phyloP scores from a whole-genome alignment of 169 alveolate species.

The Cryptosporidium baileyi region DNA sequence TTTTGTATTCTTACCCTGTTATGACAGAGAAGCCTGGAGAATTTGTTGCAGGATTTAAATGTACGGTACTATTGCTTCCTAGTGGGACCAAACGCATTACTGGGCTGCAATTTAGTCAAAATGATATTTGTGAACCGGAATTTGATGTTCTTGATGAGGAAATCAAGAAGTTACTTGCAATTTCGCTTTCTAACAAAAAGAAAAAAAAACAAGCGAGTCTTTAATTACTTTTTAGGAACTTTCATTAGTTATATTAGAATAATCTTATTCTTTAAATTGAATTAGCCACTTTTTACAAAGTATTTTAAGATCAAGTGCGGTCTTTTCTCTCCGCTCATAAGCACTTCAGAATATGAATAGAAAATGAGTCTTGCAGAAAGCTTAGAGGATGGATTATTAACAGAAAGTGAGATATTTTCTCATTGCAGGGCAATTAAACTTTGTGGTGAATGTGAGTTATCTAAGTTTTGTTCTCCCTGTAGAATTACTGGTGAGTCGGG shows the following conservation, averaged over 20 bases:
- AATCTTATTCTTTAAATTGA: background rate
- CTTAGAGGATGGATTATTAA: background rate
- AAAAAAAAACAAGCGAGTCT: conserved; percentile 28
- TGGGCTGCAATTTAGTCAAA: conserved; percentile 71
- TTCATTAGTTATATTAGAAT: background rate
- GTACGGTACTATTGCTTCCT: conserved; percentile 88
- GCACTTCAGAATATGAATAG: no score
- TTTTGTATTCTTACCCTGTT: conserved; percentile 92
- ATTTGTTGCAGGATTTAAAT: conserved; percentile 92
- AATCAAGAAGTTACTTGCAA: conserved; percentile 6
- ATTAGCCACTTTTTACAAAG: background rate
- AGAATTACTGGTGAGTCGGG: background rate
- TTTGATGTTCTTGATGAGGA: conserved; percentile 11
- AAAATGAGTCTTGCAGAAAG: background rate
- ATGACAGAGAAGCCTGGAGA: conserved; percentile 89
- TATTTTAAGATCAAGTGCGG: no score
- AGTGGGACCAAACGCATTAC: conserved; percentile 85
- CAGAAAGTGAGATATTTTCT: conserved; percentile 10
- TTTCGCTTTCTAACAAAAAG: conserved; percentile 11
- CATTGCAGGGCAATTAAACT: conserved; percentile 13
- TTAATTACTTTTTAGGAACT: background rate
- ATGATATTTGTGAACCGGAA: conserved; percentile 15
- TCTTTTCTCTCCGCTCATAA: no score
- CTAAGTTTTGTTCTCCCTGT: conserved; percentile 47
- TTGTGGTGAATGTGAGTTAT: conserved; percentile 57